Base-by-base conservation (phyloP, 257 asterid genomes). In the Primulina eburnea region DNA sequence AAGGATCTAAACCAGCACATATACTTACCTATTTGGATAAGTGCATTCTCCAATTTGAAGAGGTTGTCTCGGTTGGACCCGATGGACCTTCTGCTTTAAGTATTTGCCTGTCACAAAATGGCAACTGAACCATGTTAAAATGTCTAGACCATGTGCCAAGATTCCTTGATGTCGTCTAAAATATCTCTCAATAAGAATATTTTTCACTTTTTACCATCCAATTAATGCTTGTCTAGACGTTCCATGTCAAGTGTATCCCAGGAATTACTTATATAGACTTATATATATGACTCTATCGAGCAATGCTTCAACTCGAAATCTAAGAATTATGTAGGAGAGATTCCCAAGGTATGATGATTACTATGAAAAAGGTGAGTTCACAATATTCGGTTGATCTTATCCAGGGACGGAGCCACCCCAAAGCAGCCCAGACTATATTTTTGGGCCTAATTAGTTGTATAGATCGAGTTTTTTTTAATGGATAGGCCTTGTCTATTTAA, bases 31-130 rank as follows among this genome's bases (percentile, higher is more conserved):
- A 93, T 81, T 28, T 83, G 83, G 56, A 61, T 38, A 70, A 93
- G 96, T 60, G 97, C 90, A 67, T 75, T 85, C 74, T 93, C 96
- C 64, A 93, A 95, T 70, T 93, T 92, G 79, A 90, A 93, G 79
- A 93, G 96, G 82, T 93, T 90, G 59, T 93, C 99, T 78, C 83
- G 85, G 77, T 93, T 12, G 92, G 96, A 74, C 99, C 99, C 24
- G 99, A 93, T 73, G 99, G 99, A 69, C 99, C 99, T 74, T 89
- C 86, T 26, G 99, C 97, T 62, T 43, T 79, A 61, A 81, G 86
- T 60, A 93, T 93, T 85, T 93, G 96, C 55, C 99, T 93, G 89
- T 33, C 24, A 29, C 29, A 38, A 33, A 38, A 9, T 33, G 18
- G 37, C 17, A 33, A 70, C 9, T 17, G 38, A 72, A 34, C 21